A percentile compares a stretch with the other conserved stretches of the same genome.
phyloP scores from a whole-genome alignment of 106 monocot species.

The Hemerocallis citrina region DNA sequence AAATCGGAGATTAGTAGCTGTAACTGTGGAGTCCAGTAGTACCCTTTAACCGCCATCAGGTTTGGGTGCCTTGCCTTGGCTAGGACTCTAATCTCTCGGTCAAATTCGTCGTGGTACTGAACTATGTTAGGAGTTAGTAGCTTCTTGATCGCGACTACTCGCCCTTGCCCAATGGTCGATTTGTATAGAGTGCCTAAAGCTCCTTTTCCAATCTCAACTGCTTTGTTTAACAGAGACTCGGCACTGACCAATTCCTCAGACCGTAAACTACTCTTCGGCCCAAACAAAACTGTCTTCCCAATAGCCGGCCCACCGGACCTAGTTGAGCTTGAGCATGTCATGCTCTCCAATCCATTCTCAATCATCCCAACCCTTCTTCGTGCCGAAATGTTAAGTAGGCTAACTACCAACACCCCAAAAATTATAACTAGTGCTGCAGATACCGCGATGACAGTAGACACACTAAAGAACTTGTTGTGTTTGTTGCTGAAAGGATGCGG shows the following conservation, averaged over 20 bases:
- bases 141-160: conserved; percentile 61
- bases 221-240: conserved; percentile 57
- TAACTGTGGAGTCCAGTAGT: conserved; percentile 93
- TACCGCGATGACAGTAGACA: conserved; percentile 37
- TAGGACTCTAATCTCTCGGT: conserved; percentile 60
- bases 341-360: conserved; percentile 64
- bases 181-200: conserved; percentile 67
- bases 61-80: conserved; percentile 80
- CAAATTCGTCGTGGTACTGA: conserved; percentile 80
- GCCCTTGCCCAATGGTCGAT: conserved; percentile 35
- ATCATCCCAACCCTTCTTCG: conserved; percentile 16
- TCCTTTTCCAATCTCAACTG: conserved; percentile 71
- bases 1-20: conserved; percentile 84
- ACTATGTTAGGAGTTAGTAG: conserved; percentile 39
- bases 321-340: conserved; percentile 57
- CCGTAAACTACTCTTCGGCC: conserved; percentile 23
- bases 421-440: conserved; percentile 28
- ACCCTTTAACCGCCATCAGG: conserved; percentile 65
- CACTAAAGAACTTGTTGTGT: conserved; percentile 21
- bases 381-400: conserved; percentile 29
- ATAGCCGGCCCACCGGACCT: conserved; percentile 35
- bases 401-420: conserved; percentile 22
- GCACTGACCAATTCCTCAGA: conserved; percentile 44
- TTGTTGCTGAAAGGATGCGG: neutral
- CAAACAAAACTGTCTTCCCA: conserved; percentile 64